These are phyloP conservation scores for Eutrema japonicum DNA, from an alignment of 345 rosid species.

Conservation along the genomic window DNA sequence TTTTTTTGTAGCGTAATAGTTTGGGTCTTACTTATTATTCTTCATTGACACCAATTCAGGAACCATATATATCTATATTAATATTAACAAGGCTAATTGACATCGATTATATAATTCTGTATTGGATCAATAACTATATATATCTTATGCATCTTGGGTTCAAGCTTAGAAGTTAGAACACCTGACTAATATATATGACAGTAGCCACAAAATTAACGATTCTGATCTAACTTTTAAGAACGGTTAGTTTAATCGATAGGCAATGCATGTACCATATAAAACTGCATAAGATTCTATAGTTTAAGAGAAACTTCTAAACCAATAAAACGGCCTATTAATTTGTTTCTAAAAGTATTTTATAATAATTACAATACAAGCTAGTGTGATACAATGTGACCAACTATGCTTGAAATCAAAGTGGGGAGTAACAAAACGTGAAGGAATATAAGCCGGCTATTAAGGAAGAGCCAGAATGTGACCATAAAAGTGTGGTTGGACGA, in stretches of 20 bases:
- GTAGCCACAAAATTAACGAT: conserved; percentile 1
- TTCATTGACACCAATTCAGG: conserved; percentile 14
- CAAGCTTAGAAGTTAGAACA: conserved; percentile 3
- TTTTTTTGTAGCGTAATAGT: conserved; percentile 24
- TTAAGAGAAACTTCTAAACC: not conserved
- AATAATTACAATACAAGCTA: not conserved
- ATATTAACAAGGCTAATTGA: not conserved
- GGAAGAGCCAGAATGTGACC: conserved; percentile 30
- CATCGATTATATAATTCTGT: conserved; percentile 13
- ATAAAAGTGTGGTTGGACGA: conserved; percentile 17
- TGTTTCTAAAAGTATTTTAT: not conserved
- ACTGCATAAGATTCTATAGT: not conserved
- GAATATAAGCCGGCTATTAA: conserved; percentile 17
- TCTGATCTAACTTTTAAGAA: conserved; percentile 6
- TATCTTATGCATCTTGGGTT: conserved; percentile 7
- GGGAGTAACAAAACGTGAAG: not conserved
- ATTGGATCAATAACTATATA: conserved; percentile 3
- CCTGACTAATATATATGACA: not conserved
- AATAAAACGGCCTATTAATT: not conserved
- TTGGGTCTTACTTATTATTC: conserved; percentile 5
- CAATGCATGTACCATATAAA: not conserved
- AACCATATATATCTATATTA: not conserved
- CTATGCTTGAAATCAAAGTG: not conserved
- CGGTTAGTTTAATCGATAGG: not conserved
- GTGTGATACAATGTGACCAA: conserved; percentile 13